Conservation (phyloP, 2,329 filamentous ascomycete species). For the Orbilia quercus region DNA sequence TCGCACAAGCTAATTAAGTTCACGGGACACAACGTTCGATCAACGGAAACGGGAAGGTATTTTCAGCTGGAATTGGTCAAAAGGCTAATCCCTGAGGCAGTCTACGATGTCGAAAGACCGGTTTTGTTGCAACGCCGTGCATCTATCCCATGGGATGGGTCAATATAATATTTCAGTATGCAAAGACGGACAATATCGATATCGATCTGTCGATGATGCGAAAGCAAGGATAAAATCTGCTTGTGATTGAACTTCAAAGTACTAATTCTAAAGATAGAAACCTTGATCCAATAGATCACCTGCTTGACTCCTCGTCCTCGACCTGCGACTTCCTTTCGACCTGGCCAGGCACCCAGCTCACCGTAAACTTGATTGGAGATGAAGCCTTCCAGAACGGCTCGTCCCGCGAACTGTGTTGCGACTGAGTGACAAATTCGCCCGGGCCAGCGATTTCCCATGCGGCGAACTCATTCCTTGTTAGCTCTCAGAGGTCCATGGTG, state of each 20-base stretch:
- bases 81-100: constrained; percentile 46
- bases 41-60: constrained; percentile 2
- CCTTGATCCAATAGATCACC: not conserved
- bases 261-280: constrained; percentile 48
- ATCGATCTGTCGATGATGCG: constrained; percentile 5
- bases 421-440: constrained; percentile 5
- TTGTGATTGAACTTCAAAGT: constrained; percentile 27
- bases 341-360: constrained; percentile 28
- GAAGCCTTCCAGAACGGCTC: constrained; percentile 37
- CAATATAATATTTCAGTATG: not conserved
- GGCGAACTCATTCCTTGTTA: not conserved
- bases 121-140: not conserved
- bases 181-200: not conserved
- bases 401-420: constrained; percentile 25
- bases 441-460: not conserved
- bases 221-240: not conserved
- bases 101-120: not conserved
- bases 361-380: constrained; percentile 5
- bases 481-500: not conserved
- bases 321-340: constrained; percentile 8
- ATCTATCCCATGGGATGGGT: constrained; percentile 5
- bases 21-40: constrained; percentile 3
- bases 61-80: constrained; percentile 19
- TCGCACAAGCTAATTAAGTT: not conserved
- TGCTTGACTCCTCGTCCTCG: not conserved